Evolutionary conservation across 2,329 filamentous ascomycete genomes (phyloP), one percentile per base, ranked within the genome.

Genomic region (Alternaria arborescens): DNA sequence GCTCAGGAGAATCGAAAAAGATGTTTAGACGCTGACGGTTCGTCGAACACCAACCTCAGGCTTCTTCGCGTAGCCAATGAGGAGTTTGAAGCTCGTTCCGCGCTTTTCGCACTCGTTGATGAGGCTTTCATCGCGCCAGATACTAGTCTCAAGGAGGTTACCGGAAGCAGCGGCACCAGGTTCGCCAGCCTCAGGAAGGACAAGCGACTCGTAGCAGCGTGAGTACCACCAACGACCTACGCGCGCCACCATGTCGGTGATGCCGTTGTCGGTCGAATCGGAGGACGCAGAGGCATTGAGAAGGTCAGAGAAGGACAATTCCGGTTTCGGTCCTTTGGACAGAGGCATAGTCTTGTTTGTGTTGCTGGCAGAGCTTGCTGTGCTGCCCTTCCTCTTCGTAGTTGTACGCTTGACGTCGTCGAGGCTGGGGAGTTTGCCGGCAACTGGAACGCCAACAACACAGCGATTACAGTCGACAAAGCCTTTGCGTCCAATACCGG

Each of bases 211-310:
- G 77, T 97, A 98, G 82, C 94, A 97, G 53, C 91, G 88, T 10
- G 88, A 91, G 79, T 97, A 98, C 95, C 95, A 99, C 93, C 94
- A 98, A 43, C 95, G 87, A 2, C 93, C 94, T 11, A 98, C 94
- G 64, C 89, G 90, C 16, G 93, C 91, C 22, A 98, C 93, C 85
- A 97, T 97, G 73, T 92, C 94, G 14, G 93, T 92, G 73, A 98
- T 97, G 67, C 88, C 90, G 73, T 93, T 92, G 68, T 97, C 93
- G 22, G 91, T 80, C 22, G 75, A 76, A n/a, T 77, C 76, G 24
- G 74, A 77, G 40, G 67, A 70, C 8, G 69, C 66, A 63, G 71
- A 70, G 22, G 63, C 62, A 48, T 74, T 75, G 52, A 78, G 72
- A 22, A 78, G 71, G 30, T 78, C 77, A 38, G 76, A 77, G 63